Evolutionary conservation across 2,329 filamentous ascomycete species (phyloP).

Genomic region (Hymenoscyphus linearis): DNA sequence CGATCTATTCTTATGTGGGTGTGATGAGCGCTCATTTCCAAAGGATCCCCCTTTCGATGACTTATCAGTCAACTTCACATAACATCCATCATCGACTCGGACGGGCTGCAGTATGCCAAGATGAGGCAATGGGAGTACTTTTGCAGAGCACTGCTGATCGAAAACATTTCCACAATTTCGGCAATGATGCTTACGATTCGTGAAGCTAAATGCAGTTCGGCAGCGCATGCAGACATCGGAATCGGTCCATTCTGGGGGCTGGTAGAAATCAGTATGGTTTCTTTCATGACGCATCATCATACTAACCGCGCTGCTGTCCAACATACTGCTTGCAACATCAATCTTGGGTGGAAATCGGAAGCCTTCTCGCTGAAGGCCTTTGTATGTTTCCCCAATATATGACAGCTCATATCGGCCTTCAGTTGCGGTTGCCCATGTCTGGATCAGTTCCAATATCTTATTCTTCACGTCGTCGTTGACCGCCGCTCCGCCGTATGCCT

Average conservation of each 20-base stretch:
- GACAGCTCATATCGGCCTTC: slow-evolving; percentile 76
- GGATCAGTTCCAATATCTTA: slow-evolving; percentile 90
- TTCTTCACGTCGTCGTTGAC: slow-evolving; percentile 79
- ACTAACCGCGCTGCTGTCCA: slow-evolving; percentile 89
- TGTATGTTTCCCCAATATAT: slow-evolving; percentile 88
- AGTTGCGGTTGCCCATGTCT: slow-evolving; percentile 86
- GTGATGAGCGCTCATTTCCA: slow-evolving; percentile 40
- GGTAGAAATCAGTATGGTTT: slow-evolving; percentile 11
- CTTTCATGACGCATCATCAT: background rate
- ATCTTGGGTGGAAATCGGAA: slow-evolving; percentile 84
- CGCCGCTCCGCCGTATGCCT: slow-evolving; percentile 66
- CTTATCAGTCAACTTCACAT: slow-evolving; percentile 80
- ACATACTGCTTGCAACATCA: slow-evolving; percentile 91
- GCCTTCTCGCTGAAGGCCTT: slow-evolving; percentile 73
- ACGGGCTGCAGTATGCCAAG: slow-evolving; percentile 88
- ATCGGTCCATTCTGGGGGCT: slow-evolving; percentile 96
- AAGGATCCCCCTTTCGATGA: slow-evolving; percentile 41
- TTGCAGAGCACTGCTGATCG: slow-evolving; percentile 89
- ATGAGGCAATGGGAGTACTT: slow-evolving; percentile 81
- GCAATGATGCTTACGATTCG: slow-evolving; percentile 97
- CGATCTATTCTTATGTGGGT: slow-evolving; percentile 54
- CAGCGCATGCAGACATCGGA: slow-evolving; percentile 99
- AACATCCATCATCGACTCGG: slow-evolving; percentile 92
- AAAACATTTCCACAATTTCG: slow-evolving; percentile 98
- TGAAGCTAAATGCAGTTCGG: slow-evolving; percentile 91